A percentile compares a stretch with the other conserved stretches of the same genome.
phyloP scores from a whole-genome alignment of 2,329 filamentous ascomycete species.

The Beauveria scarabaeidicola region DNA sequence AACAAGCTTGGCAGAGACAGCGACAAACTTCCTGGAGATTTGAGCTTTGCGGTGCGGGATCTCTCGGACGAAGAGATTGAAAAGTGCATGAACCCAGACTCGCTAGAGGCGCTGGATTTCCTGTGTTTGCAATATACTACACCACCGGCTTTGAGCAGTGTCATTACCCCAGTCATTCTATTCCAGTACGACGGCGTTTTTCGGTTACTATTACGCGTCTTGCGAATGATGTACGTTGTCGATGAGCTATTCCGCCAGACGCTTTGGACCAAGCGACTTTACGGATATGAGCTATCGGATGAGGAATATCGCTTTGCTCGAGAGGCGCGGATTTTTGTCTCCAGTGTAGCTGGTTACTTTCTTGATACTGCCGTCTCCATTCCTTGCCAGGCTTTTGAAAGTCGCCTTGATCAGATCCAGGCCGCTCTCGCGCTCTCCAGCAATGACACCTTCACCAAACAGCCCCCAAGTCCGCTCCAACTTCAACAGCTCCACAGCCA shows the following conservation, averaged over 20 bases:
- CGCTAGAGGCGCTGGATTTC: constrained; percentile 87
- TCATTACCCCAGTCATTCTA: constrained; percentile 64
- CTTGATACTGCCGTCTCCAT: constrained; percentile 67
- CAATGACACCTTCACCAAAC: constrained; percentile 3
- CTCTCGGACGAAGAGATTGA: constrained; percentile 71
- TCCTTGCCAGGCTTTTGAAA: constrained; percentile 65
- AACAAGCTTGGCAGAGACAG: constrained; percentile 20
- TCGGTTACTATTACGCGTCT: constrained; percentile 64
- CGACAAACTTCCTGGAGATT: constrained; percentile 50
- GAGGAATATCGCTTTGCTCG: constrained; percentile 53
- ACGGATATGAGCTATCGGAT: constrained; percentile 20
- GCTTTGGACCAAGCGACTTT: constrained; percentile 22
- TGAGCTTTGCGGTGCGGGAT: constrained; percentile 80
- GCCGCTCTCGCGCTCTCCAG: constrained; percentile 8
- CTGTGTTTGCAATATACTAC: constrained; percentile 78
- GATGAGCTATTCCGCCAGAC: constrained; percentile 54
- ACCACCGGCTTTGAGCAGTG: constrained; percentile 57
- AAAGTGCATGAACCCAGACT: constrained; percentile 72
- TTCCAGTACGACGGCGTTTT: constrained; percentile 82
- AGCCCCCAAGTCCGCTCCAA: constrained; percentile 49
- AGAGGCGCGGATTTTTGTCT: constrained; percentile 74
- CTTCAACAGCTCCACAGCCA: constrained; percentile 63
- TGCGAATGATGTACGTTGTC: constrained; percentile 71
- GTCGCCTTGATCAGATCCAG: constrained; percentile 40
- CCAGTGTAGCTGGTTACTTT: constrained; percentile 65